Percentiles rank a stretch among this genome's conserved stretches.
phyloP scores from a whole-genome alignment of 2,329 filamentous ascomycete species.

The Stemphylium lycopersici region DNA sequence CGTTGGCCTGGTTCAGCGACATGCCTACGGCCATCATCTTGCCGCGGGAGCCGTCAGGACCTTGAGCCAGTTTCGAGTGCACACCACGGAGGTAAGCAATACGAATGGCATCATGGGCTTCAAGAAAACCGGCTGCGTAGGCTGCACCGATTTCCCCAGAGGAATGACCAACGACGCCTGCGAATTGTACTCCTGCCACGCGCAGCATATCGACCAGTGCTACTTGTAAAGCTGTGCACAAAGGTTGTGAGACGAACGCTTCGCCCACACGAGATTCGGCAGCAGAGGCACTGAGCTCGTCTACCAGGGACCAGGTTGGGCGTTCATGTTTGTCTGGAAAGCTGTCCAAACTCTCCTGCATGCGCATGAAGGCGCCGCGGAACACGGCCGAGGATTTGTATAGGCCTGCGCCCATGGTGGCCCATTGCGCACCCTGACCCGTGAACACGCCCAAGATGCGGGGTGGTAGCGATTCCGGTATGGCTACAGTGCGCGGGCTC shows the following conservation, averaged over 20 bases:
- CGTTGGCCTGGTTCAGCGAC: neutral
- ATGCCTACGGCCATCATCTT: neutral
- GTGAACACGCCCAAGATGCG: neutral
- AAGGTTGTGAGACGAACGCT: slow-evolving; percentile 35
- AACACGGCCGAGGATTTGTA: neutral
- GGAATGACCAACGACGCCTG: slow-evolving; percentile 50
- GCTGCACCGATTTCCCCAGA: slow-evolving; percentile 51
- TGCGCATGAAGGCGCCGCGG: neutral
- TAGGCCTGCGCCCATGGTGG: slow-evolving; percentile 1
- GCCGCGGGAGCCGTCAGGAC: neutral
- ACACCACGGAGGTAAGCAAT: slow-evolving; percentile 28
- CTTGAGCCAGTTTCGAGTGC: neutral
- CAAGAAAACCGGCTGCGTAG: slow-evolving; percentile 38
- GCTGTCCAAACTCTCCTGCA: neutral
- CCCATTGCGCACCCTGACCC: neutral
- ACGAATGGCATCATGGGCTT: slow-evolving; percentile 18
- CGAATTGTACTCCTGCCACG: slow-evolving; percentile 30
- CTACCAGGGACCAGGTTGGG: neutral
- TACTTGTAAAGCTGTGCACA: slow-evolving; percentile 48
- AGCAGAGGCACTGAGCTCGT: slow-evolving; percentile 9
- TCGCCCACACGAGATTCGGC: slow-evolving; percentile 6
- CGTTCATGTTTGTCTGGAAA: neutral
- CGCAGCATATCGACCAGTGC: slow-evolving; percentile 37
- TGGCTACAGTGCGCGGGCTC: neutral
- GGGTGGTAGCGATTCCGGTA: neutral